These are phyloP conservation scores for Parastagonospora nodorum DNA, from an alignment of 2,329 filamentous ascomycete species.

Conservation along the genomic window DNA sequence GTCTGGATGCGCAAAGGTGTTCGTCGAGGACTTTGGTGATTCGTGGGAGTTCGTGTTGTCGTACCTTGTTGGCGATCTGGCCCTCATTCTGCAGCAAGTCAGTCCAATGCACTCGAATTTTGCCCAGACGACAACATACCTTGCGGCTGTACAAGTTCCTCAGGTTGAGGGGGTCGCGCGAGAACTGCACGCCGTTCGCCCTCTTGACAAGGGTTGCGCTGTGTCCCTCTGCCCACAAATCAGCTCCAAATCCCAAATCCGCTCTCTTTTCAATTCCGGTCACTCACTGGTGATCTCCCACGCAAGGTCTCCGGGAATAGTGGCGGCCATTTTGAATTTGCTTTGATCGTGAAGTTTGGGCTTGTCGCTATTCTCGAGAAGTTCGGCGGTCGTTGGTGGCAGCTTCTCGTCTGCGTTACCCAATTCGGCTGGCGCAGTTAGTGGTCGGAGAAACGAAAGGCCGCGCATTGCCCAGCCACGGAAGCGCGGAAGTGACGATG, in stretches of 20 bases:
- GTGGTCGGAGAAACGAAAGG: slow-evolving; percentile 26
- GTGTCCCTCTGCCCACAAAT: slow-evolving; percentile 68
- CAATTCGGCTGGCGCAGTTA: slow-evolving; percentile 26
- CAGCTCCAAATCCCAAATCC: slow-evolving; percentile 11
- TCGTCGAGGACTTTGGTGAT: neutral
- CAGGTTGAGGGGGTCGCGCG: slow-evolving; percentile 91
- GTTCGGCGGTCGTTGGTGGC: slow-evolving; percentile 29
- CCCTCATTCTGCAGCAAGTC: slow-evolving; percentile 73
- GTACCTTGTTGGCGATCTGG: slow-evolving; percentile 92
- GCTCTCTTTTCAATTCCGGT: slow-evolving; percentile 1
- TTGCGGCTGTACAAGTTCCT: slow-evolving; percentile 90
- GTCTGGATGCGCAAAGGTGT: neutral
- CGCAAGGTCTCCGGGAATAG: slow-evolving; percentile 86
- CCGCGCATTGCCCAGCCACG: slow-evolving; percentile 12
- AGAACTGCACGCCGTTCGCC: slow-evolving; percentile 85
- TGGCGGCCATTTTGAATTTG: slow-evolving; percentile 54
- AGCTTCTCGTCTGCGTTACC: slow-evolving; percentile 32
- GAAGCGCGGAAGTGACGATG: slow-evolving; percentile 3
- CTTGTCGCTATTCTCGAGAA: slow-evolving; percentile 26
- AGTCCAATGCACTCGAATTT: slow-evolving; percentile 22
- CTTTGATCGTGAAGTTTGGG: slow-evolving; percentile 34
- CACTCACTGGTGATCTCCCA: slow-evolving; percentile 94
- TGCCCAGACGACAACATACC: slow-evolving; percentile 56
- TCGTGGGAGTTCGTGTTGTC: slow-evolving; percentile 8
- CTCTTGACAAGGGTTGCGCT: slow-evolving; percentile 95